phyloP scores from a whole-genome alignment of 345 rosid genomes.

The Brassica juncea region DNA sequence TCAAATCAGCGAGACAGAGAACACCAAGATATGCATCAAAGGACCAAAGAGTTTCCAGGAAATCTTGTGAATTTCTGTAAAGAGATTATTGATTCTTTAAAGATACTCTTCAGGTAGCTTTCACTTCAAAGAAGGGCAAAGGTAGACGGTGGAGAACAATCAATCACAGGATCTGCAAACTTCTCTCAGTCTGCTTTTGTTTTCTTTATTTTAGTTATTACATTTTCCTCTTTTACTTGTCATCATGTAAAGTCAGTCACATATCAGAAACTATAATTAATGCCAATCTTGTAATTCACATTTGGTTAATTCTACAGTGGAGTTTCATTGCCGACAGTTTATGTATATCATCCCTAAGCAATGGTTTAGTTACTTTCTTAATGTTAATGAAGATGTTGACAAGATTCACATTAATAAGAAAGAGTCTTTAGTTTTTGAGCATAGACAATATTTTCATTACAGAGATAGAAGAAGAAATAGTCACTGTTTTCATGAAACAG shows the following conservation, averaged over 20 bases:
- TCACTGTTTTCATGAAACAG: neutral
- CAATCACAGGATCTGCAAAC: conserved; percentile 7
- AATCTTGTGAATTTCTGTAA: conserved; percentile 35
- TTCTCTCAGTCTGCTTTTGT: neutral
- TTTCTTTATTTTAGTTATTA: neutral
- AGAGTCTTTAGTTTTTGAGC: neutral
- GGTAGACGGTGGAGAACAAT: conserved; percentile 20
- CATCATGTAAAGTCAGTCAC: conserved; percentile 40
- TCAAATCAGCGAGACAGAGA: conserved; percentile 47
- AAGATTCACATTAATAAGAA: neutral
- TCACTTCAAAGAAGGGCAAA: conserved; percentile 28
- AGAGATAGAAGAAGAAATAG: conserved; percentile 5
- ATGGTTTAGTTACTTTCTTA: conserved; percentile 1
- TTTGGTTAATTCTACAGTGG: conserved; percentile 35
- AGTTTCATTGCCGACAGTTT: conserved; percentile 35
- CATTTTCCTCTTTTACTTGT: neutral
- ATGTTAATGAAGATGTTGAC: conserved; percentile 19
- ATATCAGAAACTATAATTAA: conserved; percentile 22
- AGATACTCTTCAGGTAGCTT: conserved; percentile 30
- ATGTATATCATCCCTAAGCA: neutral
- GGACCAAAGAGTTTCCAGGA: conserved; percentile 34
- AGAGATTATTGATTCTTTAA: conserved; percentile 30
- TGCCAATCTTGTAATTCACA: conserved; percentile 28
- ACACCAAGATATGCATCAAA: conserved; percentile 19
- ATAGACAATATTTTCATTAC: neutral